Base-by-base conservation (phyloP, 495 filamentous ascomycete species). In the Tirmania nivea region DNA sequence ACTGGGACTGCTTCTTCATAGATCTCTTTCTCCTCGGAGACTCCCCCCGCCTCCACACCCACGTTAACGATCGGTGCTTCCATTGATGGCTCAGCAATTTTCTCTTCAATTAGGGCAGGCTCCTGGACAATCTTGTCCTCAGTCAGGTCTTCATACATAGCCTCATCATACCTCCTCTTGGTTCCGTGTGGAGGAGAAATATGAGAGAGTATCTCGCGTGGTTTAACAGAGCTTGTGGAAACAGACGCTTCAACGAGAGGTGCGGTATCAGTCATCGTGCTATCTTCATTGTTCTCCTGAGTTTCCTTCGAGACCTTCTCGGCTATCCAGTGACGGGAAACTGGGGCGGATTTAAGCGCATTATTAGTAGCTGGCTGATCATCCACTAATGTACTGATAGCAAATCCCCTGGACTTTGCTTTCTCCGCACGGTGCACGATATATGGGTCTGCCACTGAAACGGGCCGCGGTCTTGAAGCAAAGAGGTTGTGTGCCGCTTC, bases 341-440 rank as follows among this genome's bases (percentile, higher is more conserved):
- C 3, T 2, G 39, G 12, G 2, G 39, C 12, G 7, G 25, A 31
- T 31, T 31, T 31, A 31, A 31, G 25, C 25, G 25, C 25, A 31
- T 31, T 31, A 31, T 3, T 31, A 1, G 25, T 31, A 31, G 25
- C 25, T 5, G 25, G 25, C 25, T 31, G 25, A 19, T 61, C 59
- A 45, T 61, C 55, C 4, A 61, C 59, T 17, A 61, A 54, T 48
- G 61, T 61, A 34, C 59, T 61, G 37, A 61, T 61, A 49, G 59
- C 57, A 36, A 61, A 61, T 17, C 59, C 58, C 48, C 59, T 58
- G 19, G 59, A 61, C 54, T 61, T 61, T 19, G 2, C 25, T 31
- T 31, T 31, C 25, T 31, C 25, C 25, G 25, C 25, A 31, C 25
- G 25, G 2, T 31, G 25, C 25, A 31, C 25, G 7, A 31, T 31